phyloP scores from a whole-genome alignment of 2,329 filamentous ascomycete species.

The Pseudogymnoascus sp. region DNA sequence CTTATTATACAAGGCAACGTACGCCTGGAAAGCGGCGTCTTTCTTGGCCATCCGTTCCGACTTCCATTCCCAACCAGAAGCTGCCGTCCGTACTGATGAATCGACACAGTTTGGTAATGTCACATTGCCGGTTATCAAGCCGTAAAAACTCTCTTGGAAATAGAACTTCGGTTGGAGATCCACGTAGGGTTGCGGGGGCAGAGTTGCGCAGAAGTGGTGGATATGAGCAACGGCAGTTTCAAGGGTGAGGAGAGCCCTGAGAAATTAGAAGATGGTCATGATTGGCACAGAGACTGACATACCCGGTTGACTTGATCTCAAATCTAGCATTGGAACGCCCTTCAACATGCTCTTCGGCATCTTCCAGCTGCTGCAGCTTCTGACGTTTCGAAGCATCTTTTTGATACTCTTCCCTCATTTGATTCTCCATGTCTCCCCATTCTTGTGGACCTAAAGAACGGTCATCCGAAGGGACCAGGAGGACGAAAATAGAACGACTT shows the following conservation, averaged over 20 bases:
- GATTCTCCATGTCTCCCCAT: slow-evolving; percentile 61
- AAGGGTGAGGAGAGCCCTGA: slow-evolving; percentile 60
- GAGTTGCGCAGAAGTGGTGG: slow-evolving; percentile 67
- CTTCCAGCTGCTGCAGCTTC: slow-evolving; percentile 19
- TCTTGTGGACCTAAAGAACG: slow-evolving; percentile 33
- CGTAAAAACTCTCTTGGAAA: slow-evolving; percentile 33
- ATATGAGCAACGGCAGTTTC: slow-evolving; percentile 71
- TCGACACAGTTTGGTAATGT: slow-evolving; percentile 65
- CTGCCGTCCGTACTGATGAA: slow-evolving; percentile 47
- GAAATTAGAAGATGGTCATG: slow-evolving; percentile 12
- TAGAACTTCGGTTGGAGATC: slow-evolving; percentile 64
- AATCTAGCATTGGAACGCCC: slow-evolving; percentile 27
- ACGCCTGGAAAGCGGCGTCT: slow-evolving; percentile 80
- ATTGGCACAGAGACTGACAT: slow-evolving; percentile 16
- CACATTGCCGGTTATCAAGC: slow-evolving; percentile 50
- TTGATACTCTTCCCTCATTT: slow-evolving; percentile 51
- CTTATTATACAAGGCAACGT: slow-evolving; percentile 58
- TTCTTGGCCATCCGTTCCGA: slow-evolving; percentile 67
- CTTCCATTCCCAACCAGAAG: slow-evolving; percentile 52
- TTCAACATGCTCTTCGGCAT: slow-evolving; percentile 28
- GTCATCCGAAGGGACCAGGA: slow-evolving; percentile 38
- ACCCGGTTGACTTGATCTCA: slow-evolving; percentile 37
- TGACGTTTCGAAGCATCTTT: slow-evolving; percentile 26
- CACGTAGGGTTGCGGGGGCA: slow-evolving; percentile 52
- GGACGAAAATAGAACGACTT: slow-evolving; percentile 46